Base-by-base conservation (phyloP, 371 early-diverging fungal species). In the Capillidium heterosporum region DNA sequence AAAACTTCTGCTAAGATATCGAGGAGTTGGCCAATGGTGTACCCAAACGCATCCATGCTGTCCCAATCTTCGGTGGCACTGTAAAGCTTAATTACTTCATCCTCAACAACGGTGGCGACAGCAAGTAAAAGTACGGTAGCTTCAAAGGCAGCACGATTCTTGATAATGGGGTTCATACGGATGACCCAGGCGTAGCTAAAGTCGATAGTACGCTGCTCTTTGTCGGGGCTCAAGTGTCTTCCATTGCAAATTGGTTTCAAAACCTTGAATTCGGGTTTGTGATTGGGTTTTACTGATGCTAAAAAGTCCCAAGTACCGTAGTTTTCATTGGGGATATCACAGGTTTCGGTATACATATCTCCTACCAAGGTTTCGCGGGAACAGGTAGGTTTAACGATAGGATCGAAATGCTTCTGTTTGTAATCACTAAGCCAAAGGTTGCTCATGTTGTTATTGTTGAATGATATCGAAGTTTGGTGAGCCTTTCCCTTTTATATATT, bases 251-350 rank as follows among this genome's bases (percentile, higher is more conserved):
- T 47, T 7, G 47, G 47, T 27, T 17, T 17, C 10, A 47, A 17
- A 10, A 47, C 17, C 76, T 44, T 72, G 73, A 63, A 82, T 85
- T 2, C n/a, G n/a, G n/a, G n/a, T n/a, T n/a, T n/a, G n/a, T n/a
- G n/a, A n/a, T n/a, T n/a, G n/a, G n/a, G n/a, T n/a, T n/a, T n/a
- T n/a, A n/a, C n/a, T n/a, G n/a, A n/a, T n/a, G n/a, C n/a, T n/a
- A n/a, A n/a, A n/a, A n/a, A n/a, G n/a, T n/a, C n/a, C n/a, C n/a
- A n/a, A n/a, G n/a, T n/a, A n/a, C n/a, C n/a, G n/a, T n/a, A n/a
- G n/a, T n/a, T n/a, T n/a, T n/a, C n/a, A n/a, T n/a, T n/a, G n/a
- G n/a, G n/a, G n/a, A n/a, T n/a, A n/a, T n/a, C n/a, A n/a, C n/a
- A n/a, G n/a, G n/a, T n/a, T n/a, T n/a, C n/a, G n/a, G n/a, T n/a